Percentiles rank a stretch among this genome's conserved stretches.
phyloP scores from a whole-genome alignment of 2,329 filamentous ascomycete species.

The Verticillium nubilum region DNA sequence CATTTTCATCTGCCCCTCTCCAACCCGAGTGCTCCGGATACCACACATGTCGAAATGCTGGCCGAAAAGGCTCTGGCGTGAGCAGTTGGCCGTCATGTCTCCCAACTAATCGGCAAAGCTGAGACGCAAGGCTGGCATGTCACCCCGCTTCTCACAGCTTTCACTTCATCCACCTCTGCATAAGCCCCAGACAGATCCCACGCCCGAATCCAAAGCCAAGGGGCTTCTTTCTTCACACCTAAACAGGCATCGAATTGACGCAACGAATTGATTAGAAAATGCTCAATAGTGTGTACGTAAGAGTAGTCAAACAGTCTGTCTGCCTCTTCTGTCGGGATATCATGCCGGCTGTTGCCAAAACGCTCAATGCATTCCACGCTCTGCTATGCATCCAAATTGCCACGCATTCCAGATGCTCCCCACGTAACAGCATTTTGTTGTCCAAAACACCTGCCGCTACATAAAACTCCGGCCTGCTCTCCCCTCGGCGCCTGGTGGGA shows the following conservation, averaged over 20 bases:
- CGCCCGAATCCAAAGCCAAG: too few species aligned
- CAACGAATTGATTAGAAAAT: background rate
- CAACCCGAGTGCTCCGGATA: background rate
- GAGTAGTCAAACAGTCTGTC: background rate
- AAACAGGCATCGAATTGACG: too few species aligned
- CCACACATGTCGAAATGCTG: background rate
- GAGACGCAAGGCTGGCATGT: too few species aligned
- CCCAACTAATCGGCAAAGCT: too few species aligned
- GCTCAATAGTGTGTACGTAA: too few species aligned
- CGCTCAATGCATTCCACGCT: constrained; percentile 6
- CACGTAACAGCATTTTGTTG: background rate
- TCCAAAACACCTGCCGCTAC: background rate
- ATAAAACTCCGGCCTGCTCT: background rate
- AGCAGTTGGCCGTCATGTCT: too few species aligned
- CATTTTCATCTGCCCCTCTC: background rate
- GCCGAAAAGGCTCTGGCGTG: background rate
- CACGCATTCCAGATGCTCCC: constrained; percentile 5
- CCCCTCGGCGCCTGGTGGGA: background rate
- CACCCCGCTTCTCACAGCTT: too few species aligned
- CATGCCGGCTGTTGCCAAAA: background rate
- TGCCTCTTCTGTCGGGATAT: background rate
- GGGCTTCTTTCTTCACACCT: too few species aligned
- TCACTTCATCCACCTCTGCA: too few species aligned
- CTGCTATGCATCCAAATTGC: constrained; percentile 14
- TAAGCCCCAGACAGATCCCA: too few species aligned